phyloP scores from a whole-genome alignment of 2,329 filamentous ascomycete genomes.

The Penicillium sclerotigenum region DNA sequence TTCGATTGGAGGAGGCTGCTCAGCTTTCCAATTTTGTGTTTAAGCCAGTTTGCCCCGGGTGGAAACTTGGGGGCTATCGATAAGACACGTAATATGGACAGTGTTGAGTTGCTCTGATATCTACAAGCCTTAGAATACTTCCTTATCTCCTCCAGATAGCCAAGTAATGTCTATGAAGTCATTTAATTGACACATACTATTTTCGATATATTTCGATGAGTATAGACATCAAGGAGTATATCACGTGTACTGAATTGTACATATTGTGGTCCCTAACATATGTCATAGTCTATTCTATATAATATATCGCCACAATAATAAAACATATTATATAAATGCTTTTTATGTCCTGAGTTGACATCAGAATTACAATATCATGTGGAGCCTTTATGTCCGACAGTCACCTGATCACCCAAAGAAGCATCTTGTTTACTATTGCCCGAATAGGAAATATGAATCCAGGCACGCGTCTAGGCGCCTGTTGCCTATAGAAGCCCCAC shows the following conservation, averaged over 20 bases:
- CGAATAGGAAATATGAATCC: conserved; percentile 14
- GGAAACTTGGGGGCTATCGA: neutral
- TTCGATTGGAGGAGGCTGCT: neutral
- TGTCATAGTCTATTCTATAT: no score
- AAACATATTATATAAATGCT: no score
- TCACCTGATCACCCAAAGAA: neutral
- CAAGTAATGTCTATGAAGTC: neutral
- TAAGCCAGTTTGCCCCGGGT: neutral
- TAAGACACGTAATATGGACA: neutral
- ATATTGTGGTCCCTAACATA: no score
- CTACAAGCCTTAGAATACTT: neutral
- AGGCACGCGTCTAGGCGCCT: conserved; percentile 17
- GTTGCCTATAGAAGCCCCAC: conserved; percentile 21
- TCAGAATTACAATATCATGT: no score
- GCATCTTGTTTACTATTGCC: conserved; percentile 24
- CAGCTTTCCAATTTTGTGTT: neutral
- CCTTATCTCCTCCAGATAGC: neutral
- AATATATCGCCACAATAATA: no score
- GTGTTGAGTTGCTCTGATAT: neutral
- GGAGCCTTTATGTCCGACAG: no score
- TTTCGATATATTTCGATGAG: neutral
- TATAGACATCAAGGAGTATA: neutral
- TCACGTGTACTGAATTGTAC: no score
- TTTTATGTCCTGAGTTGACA: no score
- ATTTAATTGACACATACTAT: neutral